These are phyloP conservation scores for Blepharisma undulans DNA, from an alignment of 169 alveolate genomes.

Conservation along the genomic window DNA sequence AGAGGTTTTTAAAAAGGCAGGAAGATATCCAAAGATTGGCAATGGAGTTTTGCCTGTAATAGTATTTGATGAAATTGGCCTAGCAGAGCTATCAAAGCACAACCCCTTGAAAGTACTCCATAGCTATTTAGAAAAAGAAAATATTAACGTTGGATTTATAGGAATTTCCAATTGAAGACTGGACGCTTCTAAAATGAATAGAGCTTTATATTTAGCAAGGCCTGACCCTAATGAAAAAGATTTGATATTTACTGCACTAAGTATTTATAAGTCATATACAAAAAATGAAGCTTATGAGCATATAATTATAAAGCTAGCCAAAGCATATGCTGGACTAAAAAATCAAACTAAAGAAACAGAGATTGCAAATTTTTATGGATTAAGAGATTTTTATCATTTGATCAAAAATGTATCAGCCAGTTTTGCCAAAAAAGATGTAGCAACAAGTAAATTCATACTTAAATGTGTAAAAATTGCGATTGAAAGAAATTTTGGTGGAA, in stretches of 20 bases:
- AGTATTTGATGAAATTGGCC: constrained; percentile 78
- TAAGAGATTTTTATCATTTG: constrained; percentile 24
- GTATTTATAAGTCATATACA: neutral
- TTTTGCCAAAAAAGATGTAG: neutral
- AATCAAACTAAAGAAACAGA: neutral
- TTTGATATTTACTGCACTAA: constrained; percentile 51
- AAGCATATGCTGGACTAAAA: neutral
- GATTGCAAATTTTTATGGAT: neutral
- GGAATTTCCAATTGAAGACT: constrained; percentile 75
- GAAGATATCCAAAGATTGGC: constrained; percentile 5
- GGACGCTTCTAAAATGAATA: constrained; percentile 76
- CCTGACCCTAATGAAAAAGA: constrained; percentile 57
- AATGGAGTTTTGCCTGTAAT: constrained; percentile 7
- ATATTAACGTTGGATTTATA: constrained; percentile 48
- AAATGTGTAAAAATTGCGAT: neutral
- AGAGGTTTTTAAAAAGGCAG: constrained; percentile 55
- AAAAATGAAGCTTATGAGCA: neutral
- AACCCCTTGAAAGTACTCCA: constrained; percentile 75
- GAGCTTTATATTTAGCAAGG: constrained; percentile 59
- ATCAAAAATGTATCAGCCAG: neutral
- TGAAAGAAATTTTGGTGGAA: neutral
- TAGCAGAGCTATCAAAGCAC: constrained; percentile 67
- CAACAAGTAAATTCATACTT: neutral
- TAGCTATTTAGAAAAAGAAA: constrained; percentile 54
- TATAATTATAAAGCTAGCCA: neutral